Base-by-base conservation (phyloP, 495 filamentous ascomycete genomes). In the Trichoderma orchidacearum region DNA sequence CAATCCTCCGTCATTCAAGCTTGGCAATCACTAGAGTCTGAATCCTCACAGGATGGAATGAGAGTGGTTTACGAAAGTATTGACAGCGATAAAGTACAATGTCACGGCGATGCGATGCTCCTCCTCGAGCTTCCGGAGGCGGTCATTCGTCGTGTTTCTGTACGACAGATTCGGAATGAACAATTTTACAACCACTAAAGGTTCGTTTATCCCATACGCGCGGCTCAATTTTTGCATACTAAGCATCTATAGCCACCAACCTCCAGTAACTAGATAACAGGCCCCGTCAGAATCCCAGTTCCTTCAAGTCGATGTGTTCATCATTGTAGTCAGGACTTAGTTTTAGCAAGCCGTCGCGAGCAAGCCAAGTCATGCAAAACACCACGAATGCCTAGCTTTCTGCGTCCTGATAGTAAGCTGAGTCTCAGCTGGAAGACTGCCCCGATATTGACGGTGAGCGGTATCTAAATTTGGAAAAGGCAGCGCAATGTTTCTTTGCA, bases 1-100 rank as follows among this genome's bases (percentile, higher is more conserved):
- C 45, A 63, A 57, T 61, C 63, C 54, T 54, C 31, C 56, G 63
- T 66, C 51, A 57, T 65, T 55, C 53, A 65, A 61, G 62, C 64
- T 63, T 73, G 70, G 70, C 64, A 70, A 62, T 59, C 62, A 51
- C 65, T 71, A 51, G 59, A 60, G 61, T 60, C 62, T 57, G 56
- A 66, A 11, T 1, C 5, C 59, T 61, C 61, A 51, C 32, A 18
- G 12, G 51, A 57, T 45, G 60, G 59, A 25, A 52, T 60, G 52
- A 57, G 48, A 56, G 32, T 68, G 21, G 58, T 65, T 45, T 27
- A 66, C 54, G 63, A 69, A 56, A 51, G 17, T 59, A 56, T 70
- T 56, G 60, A 61, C 58, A 45, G 36, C 36, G 59, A 55, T 63
- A 56, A 52, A 56, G 56, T 67, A 58, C 62, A 68, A 64, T 63